These are phyloP conservation scores for Pyrenochaeta sp. DNA, from an alignment of 2,329 filamentous ascomycete species.

Conservation along the genomic window DNA sequence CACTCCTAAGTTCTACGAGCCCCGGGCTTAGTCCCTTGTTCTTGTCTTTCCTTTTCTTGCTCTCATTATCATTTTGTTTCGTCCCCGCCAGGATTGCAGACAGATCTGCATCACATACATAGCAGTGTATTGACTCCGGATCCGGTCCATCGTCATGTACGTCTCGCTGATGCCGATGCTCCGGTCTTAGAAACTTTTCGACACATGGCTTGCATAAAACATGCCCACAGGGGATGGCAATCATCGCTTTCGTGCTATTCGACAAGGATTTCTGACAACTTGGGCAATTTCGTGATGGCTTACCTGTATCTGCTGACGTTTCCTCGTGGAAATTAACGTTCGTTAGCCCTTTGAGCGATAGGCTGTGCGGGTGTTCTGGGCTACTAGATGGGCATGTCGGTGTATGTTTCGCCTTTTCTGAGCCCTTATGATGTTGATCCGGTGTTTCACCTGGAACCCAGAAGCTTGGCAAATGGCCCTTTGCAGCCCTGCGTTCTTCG, in stretches of 20 bases:
- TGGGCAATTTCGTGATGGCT: constrained; percentile 72
- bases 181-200: constrained; percentile 75
- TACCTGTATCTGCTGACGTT: constrained; percentile 60
- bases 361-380: constrained; percentile 71
- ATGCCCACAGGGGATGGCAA: constrained; percentile 90
- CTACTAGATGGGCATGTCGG: constrained; percentile 81
- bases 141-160: constrained; percentile 67
- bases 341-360: constrained; percentile 81
- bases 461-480: constrained; percentile 81
- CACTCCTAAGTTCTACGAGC: constrained; percentile 79
- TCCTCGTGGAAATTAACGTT: constrained; percentile 80
- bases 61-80: constrained; percentile 50
- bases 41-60: constrained; percentile 52
- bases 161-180: constrained; percentile 45
- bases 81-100: constrained; percentile 48
- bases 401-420: constrained; percentile 63
- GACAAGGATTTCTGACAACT: constrained; percentile 83
- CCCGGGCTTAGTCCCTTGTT: constrained; percentile 73
- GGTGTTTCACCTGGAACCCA: constrained; percentile 91
- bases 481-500: constrained; percentile 71
- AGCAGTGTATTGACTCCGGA: constrained; percentile 71
- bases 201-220: constrained; percentile 88
- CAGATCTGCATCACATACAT: constrained; percentile 86
- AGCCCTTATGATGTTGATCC: constrained; percentile 58
- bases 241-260: constrained; percentile 82